phyloP scores from a whole-genome alignment of 2,329 filamentous ascomycete species.

The Mycosphaerella sp. region DNA sequence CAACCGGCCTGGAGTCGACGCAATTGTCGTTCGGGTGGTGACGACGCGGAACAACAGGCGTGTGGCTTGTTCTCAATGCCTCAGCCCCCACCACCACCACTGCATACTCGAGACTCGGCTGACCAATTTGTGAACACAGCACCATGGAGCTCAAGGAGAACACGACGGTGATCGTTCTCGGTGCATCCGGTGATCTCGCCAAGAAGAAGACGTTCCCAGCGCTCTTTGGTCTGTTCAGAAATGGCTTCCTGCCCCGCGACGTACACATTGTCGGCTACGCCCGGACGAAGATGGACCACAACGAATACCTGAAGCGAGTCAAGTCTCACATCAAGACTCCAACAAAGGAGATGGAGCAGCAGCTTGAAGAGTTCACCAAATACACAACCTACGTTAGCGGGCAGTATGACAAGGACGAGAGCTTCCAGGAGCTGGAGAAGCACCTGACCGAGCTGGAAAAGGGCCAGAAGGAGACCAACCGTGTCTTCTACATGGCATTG shows the following conservation, averaged over 20 bases:
- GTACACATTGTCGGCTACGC: conserved; percentile 98
- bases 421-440: conserved; percentile 77
- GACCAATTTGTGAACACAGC: conserved; percentile 44
- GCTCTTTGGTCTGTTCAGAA: conserved; percentile 94
- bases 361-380: conserved; percentile 81
- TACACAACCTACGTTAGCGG: conserved; percentile 93
- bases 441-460: conserved; percentile 82
- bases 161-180: conserved; percentile 92
- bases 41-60: not conserved
- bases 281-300: conserved; percentile 97
- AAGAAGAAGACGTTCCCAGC: conserved; percentile 99
- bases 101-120: conserved; percentile 11
- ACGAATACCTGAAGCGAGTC: conserved; percentile 89
- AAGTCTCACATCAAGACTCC: conserved; percentile 99
- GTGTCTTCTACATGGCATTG: conserved; percentile 98
- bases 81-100: not conserved
- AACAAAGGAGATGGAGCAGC: conserved; percentile 93
- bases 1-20: not conserved
- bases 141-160: conserved; percentile 96
- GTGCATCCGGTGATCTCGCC: conserved; percentile 92
- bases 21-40: not conserved
- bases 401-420: conserved; percentile 95
- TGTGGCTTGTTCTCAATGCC: not conserved
- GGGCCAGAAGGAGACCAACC: conserved; percentile 74
- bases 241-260: conserved; percentile 95